Evolutionary conservation across 306 rosid species (phyloP), one percentile per base, ranked within the genome.

Genomic region (cucumber (Cucumis sativus)): DNA sequence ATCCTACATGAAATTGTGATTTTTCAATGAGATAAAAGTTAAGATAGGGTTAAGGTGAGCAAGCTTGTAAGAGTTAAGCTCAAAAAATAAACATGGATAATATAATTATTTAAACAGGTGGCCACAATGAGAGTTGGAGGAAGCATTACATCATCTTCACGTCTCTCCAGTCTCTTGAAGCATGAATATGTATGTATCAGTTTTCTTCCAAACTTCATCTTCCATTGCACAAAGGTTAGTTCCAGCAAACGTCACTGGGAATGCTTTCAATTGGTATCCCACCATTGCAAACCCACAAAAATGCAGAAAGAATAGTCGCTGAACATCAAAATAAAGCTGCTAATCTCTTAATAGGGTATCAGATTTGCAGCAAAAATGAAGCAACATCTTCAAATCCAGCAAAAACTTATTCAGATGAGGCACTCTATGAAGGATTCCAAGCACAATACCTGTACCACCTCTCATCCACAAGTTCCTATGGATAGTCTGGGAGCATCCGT

Each of bases 391-490:
- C 57, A 52, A 52, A 17, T 52, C 20, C 57, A 52, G 57, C 9
- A 52, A 17, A 16, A 16, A 16, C 57, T 52, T 52, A 52, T 90
- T 76, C 6, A 84, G 91, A 77, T 93, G 88, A 73, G 83, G 85
- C 23, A 87, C 82, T 81, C 58, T 87, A 30, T 87, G 91, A 83
- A 86, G 77, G 72, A 92, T 79, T 45, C 88, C 89, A 8, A 93
- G 86, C 69, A 87, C 83, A 68, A 92, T 82, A 85, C 88, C 82
- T 79, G 72, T 84, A 65, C 71, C 89, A 2, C 92, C 84, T 49
- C 25, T 74, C 81, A 70, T 13, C 56, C 55, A 75, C 43, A 89
- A 60, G 8, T 54, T 69, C 60, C 82, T 75, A 37, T 84, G n/a
- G 4, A 88, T 65, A 18, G 54, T 60, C 78, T 83, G 84, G 84